Percentiles rank a stretch among this genome's conserved stretches.
Conservation (phyloP, 495 filamentous ascomycete genomes). For the Trichoderma reesei region DNA sequence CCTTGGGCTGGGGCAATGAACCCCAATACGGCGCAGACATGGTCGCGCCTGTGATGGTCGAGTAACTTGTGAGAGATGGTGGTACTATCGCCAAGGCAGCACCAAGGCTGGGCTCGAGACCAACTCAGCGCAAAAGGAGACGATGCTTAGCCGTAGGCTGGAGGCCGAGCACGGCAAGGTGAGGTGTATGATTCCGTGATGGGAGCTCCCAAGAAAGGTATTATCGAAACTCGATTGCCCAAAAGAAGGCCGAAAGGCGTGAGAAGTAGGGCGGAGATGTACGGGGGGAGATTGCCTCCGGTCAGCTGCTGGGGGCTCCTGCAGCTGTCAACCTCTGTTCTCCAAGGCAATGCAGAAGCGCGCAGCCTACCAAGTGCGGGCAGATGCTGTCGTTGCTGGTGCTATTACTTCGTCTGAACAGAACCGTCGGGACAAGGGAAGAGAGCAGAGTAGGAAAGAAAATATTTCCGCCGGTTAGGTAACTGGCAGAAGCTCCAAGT, state of each 20-base stretch:
- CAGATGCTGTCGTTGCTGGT: not conserved
- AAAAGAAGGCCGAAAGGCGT: not conserved
- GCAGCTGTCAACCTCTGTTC: not conserved
- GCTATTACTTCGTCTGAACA: not conserved
- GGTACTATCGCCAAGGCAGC: not conserved
- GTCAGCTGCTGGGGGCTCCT: not conserved
- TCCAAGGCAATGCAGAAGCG: not conserved
- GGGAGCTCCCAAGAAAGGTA: not conserved
- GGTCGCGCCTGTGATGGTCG: conserved; percentile 18
- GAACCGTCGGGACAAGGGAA: not conserved
- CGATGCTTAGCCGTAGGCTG: not conserved
- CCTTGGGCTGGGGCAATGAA: conserved; percentile 30
- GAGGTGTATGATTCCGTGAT: not conserved
- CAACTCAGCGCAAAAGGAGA: not conserved
- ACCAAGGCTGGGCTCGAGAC: not conserved
- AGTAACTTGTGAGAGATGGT: not conserved
- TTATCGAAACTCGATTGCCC: not conserved
- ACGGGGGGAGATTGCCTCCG: not conserved
- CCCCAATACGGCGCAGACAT: conserved; percentile 37
- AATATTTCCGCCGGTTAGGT: not conserved
- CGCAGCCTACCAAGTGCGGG: not conserved
- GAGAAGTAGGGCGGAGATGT: no score
- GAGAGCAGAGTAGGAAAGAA: not conserved
- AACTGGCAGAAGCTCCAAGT: not conserved
- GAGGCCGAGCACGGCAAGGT: not conserved